Percentiles rank a stretch among this genome's conserved stretches.
These are phyloP conservation scores for Coffea humblotiana DNA, from an alignment of 305 asterid species.

Conservation along the genomic window DNA sequence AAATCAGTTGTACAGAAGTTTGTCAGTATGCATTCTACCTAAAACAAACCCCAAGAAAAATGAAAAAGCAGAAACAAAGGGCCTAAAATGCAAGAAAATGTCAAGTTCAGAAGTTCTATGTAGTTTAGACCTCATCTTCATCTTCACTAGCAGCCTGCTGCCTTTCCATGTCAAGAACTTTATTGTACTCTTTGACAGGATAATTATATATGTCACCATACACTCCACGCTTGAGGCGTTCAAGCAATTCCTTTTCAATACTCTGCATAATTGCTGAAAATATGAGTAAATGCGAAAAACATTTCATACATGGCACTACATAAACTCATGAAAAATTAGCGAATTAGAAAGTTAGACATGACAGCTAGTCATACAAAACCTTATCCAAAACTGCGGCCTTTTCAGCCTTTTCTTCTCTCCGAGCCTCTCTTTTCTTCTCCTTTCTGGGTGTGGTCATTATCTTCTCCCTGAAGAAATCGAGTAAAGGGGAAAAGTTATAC, in stretches of 20 bases:
- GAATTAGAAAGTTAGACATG: neutral
- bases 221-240: slow-evolving; percentile 64
- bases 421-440: slow-evolving; percentile 72
- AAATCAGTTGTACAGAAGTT: slow-evolving; percentile 14
- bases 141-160: slow-evolving; percentile 39
- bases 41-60: neutral
- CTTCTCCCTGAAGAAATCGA: slow-evolving; percentile 59
- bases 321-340: neutral
- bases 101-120: neutral
- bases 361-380: slow-evolving; percentile 32
- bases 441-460: slow-evolving; percentile 79
- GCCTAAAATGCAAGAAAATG: neutral
- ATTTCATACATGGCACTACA: neutral
- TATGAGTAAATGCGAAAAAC: slow-evolving; percentile 18
- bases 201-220: slow-evolving; percentile 68
- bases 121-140: slow-evolving; percentile 51
- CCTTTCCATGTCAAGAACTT: slow-evolving; percentile 61
- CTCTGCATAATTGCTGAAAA: slow-evolving; percentile 42
- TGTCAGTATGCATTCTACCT: slow-evolving; percentile 11
- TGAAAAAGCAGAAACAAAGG: neutral
- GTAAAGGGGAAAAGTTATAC: neutral
- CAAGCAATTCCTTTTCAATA: slow-evolving; percentile 82
- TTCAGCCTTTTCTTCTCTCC: slow-evolving; percentile 91
- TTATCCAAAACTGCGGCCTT: slow-evolving; percentile 78
- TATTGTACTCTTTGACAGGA: slow-evolving; percentile 50